Base-by-base conservation (phyloP, 2,329 filamentous ascomycete genomes). In the Elsinoe perseae region DNA sequence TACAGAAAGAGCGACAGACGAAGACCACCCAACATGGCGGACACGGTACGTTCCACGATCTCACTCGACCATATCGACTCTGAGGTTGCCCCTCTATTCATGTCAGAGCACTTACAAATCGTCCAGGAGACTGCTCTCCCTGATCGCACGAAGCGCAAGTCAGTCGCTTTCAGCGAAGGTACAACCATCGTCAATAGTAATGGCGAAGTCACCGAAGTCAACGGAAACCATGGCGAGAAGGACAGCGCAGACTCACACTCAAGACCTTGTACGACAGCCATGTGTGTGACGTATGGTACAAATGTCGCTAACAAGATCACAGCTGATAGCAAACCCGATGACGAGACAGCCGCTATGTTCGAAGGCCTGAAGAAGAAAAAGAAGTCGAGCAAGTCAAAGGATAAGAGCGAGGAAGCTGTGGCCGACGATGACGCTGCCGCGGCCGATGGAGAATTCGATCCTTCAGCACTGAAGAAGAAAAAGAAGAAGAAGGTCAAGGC, bases 81-180 rank as follows among this genome's bases (percentile, higher is more conserved):
- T 25, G 23, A 23, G 36, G 12, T 38, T 54, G 43, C 52, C 52
- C 52, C 52, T 54, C 52, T n/a, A 54, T 44, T n/a, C 8, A 14
- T 10, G n/a, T 16, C 18, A 18, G 14, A 54, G 18, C 10, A 25
- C 52, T 54, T 4, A 54, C 38, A 27, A 10, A 20, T 42, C 16
- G 7, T n/a, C 55, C 58, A 77, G 74, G 72, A 75, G 66, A 69
- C 73, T 61, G 63, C 71, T 60, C 65, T 71, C 34, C 63, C 70
- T 59, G 80, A 84, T 66, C 80, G 81, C 69, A 90, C 87, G 73
- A 83, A 86, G 68, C 87, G 91, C 75, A 95, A 97, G 77, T 95
- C 89, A 46, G 92, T 97, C 68, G 85, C 90, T 62, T 97, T 97
- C 73, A 91, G 86, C 70, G 87, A 93, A 73, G 88, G 89, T 68